Evolutionary conservation across 129 eudicot species (phyloP).

Genomic region (Chrysanthemum lavandulifolium): DNA sequence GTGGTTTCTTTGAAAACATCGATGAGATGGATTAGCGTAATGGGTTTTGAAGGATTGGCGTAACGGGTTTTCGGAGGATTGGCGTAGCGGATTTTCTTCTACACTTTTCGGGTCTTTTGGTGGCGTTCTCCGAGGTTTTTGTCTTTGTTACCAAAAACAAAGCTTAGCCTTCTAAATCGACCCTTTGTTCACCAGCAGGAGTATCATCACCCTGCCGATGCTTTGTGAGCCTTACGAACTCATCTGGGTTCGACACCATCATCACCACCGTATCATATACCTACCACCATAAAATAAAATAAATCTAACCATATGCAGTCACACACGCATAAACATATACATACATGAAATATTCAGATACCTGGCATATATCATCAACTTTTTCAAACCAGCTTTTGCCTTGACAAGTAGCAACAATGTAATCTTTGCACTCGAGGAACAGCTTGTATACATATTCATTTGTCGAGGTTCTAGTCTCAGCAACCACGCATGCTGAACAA

Average conservation of each 20-base stretch:
- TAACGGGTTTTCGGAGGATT: constrained; percentile 22
- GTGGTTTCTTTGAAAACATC: constrained; percentile 88
- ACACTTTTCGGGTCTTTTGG: constrained; percentile 46
- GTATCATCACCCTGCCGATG: constrained; percentile 60
- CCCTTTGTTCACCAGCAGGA: constrained; percentile 45
- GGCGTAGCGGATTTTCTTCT: constrained; percentile 60
- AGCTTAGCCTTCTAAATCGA: constrained; percentile 68
- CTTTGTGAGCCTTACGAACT: constrained; percentile 45
- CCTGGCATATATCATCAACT: constrained; percentile 96
- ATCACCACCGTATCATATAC: constrained; percentile 85
- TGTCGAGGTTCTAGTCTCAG: constrained; percentile 57
- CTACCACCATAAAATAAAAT: constrained; percentile 34
- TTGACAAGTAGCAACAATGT: constrained; percentile 70
- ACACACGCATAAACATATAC: background rate
- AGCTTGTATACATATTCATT: constrained; percentile 57
- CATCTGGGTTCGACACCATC: constrained; percentile 75
- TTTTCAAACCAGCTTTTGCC: constrained; percentile 67
- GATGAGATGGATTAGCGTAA: constrained; percentile 64
- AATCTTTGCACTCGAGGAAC: constrained; percentile 85
- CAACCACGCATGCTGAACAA: constrained; percentile 69
- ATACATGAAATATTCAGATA: constrained; percentile 16
- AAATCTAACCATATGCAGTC: background rate
- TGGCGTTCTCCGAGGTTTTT: constrained; percentile 44
- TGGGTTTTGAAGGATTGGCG: constrained; percentile 64
- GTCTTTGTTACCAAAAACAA: constrained; percentile 68